Evolutionary conservation across 805 yeast species (phyloP), one percentile per base, ranked within the genome.

Genomic region (Sugiyamaella marilandica): DNA sequence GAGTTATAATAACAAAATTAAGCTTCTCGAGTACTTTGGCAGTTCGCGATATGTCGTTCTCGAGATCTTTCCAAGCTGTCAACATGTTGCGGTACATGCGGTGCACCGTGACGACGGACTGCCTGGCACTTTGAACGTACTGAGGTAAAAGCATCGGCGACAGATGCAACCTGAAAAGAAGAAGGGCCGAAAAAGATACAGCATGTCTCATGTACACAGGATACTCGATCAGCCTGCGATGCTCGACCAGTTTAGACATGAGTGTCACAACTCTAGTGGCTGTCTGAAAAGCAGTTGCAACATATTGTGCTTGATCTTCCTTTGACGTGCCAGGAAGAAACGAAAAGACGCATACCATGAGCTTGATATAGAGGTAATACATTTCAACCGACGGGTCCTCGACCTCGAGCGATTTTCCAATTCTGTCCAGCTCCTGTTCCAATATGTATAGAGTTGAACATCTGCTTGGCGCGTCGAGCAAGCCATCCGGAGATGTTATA

Each of bases 101-200:
- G 68, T 91, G 97, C 2, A 89, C 95, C 0, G 97, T 91, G 11
- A 91, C 97, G 61, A 91, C 87, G 2, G 95, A 86, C 68, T 91
- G 97, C 59, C 97, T 78, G 1, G 96, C 91, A 31, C 95, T 85
- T 62, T 89, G 95, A 41, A 88, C 81, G 63, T 84, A 87, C 43
- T 65, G 81, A 61, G 84, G 85, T 45, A 85, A 67, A 47, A 89
- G 73, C 54, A 82, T 75, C 2, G 95, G 87, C 0, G 95, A 84
- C 52, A 88, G 71, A 62, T 89, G 96, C 41, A 91, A 74, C 59
- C 91, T 81, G 74, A 91, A 91, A 26, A 91, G 71, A 14, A 87
- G 74, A 41, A 90, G 74, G 0, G 91, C 94, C 7, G 71, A 83
- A 64, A 83, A 85, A 0, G 94, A 81, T 31, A 86, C 85, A n/a